phyloP scores from a whole-genome alignment of 1,284 basidiomycete species.

The Apiotrichum akiyoshidainum region DNA sequence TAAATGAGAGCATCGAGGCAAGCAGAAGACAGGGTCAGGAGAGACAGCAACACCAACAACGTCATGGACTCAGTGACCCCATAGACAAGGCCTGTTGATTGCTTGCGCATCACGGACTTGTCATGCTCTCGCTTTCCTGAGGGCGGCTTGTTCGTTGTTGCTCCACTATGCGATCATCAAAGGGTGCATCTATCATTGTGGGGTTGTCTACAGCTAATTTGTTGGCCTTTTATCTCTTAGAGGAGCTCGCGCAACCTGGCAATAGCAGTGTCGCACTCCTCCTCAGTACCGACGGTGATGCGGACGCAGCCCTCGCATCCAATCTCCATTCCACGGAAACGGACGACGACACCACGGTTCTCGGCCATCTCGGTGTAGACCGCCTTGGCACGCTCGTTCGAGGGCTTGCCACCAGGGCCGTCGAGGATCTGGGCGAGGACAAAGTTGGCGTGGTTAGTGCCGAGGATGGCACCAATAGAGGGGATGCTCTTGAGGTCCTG shows the following conservation, averaged over 20 bases:
- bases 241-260: slow-evolving; percentile 43
- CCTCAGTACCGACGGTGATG: slow-evolving; percentile 82
- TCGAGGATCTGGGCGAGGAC: slow-evolving; percentile 75
- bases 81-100: too few relatives aligned
- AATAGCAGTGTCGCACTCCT: slow-evolving; percentile 67
- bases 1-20: too few relatives aligned
- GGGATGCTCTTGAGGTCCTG: slow-evolving; percentile 43
- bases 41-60: too few relatives aligned
- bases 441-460: slow-evolving; percentile 89
- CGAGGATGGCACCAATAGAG: slow-evolving; percentile 70
- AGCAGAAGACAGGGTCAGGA: too few relatives aligned
- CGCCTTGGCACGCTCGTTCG: slow-evolving; percentile 66
- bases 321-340: slow-evolving; percentile 79
- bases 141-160: too few relatives aligned
- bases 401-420: slow-evolving; percentile 55
- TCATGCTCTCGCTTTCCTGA: too few relatives aligned
- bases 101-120: too few relatives aligned
- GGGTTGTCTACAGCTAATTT: not conserved
- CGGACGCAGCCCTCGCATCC: slow-evolving; percentile 86
- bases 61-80: too few relatives aligned
- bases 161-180: too few relatives aligned
- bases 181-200: not conserved
- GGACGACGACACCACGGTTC: slow-evolving; percentile 79
- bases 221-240: slow-evolving; percentile 6
- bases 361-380: slow-evolving; percentile 85